A percentile compares a stretch with the other conserved stretches of the same genome.
Conservation (phyloP, 192 early-diverging fungal genomes). For the Coemansia javaensis region DNA sequence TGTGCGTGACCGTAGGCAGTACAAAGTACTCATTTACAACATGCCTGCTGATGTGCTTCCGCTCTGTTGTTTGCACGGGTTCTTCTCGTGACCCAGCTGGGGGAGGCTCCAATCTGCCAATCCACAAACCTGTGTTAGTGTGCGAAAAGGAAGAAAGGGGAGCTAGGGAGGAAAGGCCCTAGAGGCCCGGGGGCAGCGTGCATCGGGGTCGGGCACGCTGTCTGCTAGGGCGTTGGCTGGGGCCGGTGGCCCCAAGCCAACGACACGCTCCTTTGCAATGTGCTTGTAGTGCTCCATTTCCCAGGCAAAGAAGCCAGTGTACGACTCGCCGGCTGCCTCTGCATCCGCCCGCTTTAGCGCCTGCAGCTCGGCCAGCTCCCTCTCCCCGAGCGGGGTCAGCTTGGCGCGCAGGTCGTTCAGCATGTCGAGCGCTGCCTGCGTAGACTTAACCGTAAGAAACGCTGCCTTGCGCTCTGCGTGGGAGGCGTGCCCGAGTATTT, state of each 20-base stretch:
- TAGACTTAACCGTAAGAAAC: slow-evolving; percentile 66
- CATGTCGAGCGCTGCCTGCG: slow-evolving; percentile 55
- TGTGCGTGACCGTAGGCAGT: slow-evolving; percentile 45
- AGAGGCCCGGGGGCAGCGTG: too few relatives aligned
- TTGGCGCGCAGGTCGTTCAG: slow-evolving; percentile 54
- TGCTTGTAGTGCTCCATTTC: slow-evolving; percentile 52
- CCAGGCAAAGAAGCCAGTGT: too few relatives aligned
- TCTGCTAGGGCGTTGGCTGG: slow-evolving; percentile 9
- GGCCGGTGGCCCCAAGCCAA: too few relatives aligned
- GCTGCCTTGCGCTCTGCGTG: slow-evolving; percentile 62
- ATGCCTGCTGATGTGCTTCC: slow-evolving; percentile 44
- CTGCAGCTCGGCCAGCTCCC: too few relatives aligned
- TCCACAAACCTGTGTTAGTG: too few relatives aligned
- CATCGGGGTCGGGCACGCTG: too few relatives aligned
- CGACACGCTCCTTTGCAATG: slow-evolving; percentile 20
- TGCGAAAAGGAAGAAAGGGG: too few relatives aligned
- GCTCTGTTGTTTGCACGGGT: slow-evolving; percentile 58
- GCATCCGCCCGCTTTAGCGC: too few relatives aligned
- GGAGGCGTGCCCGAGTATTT: slow-evolving; percentile 57
- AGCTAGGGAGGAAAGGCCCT: too few relatives aligned
- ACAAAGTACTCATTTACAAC: slow-evolving; percentile 65
- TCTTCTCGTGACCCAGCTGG: too few relatives aligned
- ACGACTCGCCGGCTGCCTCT: too few relatives aligned
- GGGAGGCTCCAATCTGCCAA: too few relatives aligned
- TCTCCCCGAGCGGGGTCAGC: slow-evolving; percentile 43